Evolutionary conservation across 1,139 yeast species (phyloP), one percentile per base, ranked within the genome.

Genomic region (Yamadazyma songkhlaensis): DNA sequence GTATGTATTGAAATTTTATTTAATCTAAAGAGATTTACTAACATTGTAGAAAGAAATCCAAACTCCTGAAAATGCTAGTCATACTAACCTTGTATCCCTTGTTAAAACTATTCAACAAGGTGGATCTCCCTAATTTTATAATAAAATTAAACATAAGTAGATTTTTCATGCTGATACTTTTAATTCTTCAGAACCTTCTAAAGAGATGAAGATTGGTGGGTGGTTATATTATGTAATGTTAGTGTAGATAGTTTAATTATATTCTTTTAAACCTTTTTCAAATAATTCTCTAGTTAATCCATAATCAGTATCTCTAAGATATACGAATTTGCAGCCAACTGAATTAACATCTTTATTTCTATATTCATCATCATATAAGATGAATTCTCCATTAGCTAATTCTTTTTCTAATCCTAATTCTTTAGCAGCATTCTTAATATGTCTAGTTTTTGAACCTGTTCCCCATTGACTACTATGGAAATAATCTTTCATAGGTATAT

Each of bases 81-180:
- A 60, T 55, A 64, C 62, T 55, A 67, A 68, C 56, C 72, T 74
- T 61, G 64, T 72, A 50, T 52, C 77, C 64, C 68, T 73, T 59
- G 75, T 67, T 59, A 60, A 60, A 43, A 63, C 77, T 52, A 57
- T 64, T 53, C 61, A 64, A 50, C 61, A 60, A 47, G 50, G 49
- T 57, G 33, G 51, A 54, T 34, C 49, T 45, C 46, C 54, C 48
- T 40, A 48, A 51, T 14, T 34, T 55, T 8, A 28, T 57, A 8
- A 30, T 57, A 12, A 51, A 51, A 32, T 33, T 61, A 6, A 57
- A 54, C 35, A 37, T 60, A 9, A 51, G 57, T 25, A 59, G 50
- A 90, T 55, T 72, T 88, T 39, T 63, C 78, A 9, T 87, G 96
- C 3, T 69, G 97, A 44, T 64, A 88, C 36, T 97, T 97, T 0